Conservation (phyloP, 306 rosid genomes). For the Quercus robur region DNA sequence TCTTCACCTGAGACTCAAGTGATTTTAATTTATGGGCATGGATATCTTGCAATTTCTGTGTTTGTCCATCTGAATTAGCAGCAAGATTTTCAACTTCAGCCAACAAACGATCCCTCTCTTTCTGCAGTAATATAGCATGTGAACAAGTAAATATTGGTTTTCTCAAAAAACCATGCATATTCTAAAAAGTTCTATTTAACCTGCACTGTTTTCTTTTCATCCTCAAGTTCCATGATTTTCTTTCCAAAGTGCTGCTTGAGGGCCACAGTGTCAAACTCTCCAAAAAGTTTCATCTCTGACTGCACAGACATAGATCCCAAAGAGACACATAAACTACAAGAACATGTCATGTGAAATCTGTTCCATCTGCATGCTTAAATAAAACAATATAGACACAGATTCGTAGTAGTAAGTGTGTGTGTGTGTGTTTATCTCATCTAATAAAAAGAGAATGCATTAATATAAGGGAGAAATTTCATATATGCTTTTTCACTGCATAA, state of each 20-base stretch:
- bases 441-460: neutral
- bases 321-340: neutral
- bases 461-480: neutral
- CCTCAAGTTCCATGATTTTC: conserved; percentile 91
- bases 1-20: conserved; percentile 87
- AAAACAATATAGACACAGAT: neutral
- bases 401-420: neutral
- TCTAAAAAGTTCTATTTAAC: conserved; percentile 37
- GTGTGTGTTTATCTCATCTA: neutral
- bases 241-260: conserved; percentile 97
- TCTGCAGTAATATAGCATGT: conserved; percentile 50
- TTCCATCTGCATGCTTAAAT: neutral
- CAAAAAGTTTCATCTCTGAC: conserved; percentile 95
- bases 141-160: conserved; percentile 25
- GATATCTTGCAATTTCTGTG: conserved; percentile 85
- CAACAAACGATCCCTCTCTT: conserved; percentile 88
- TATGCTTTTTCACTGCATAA: neutral
- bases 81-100: conserved; percentile 98
- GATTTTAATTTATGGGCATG: conserved; percentile 89
- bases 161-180: conserved; percentile 20
- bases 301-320: conserved; percentile 30
- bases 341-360: neutral
- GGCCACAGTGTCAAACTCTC: conserved; percentile 67
- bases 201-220: conserved; percentile 93
- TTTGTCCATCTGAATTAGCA: conserved; percentile 90